A percentile compares a stretch with the other conserved stretches of the same genome.
Conservation (phyloP, 345 rosid genomes). For the Eucalyptus lansdowneana region DNA sequence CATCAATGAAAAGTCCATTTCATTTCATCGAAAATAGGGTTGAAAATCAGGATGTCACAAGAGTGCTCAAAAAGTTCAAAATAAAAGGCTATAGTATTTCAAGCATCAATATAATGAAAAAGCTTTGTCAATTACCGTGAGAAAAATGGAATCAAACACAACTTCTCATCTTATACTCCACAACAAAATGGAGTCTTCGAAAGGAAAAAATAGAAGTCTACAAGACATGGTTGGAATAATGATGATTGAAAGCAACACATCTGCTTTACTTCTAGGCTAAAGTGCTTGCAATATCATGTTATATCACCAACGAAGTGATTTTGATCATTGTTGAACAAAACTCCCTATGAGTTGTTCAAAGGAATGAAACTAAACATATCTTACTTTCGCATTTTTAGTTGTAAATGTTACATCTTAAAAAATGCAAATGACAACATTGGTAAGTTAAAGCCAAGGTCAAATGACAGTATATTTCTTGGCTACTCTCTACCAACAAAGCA, state of each 20-base stretch:
- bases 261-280: background rate
- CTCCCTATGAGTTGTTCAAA: background rate
- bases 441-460: background rate
- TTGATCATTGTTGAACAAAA: background rate
- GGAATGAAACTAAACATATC: background rate
- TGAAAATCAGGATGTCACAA: too few relatives aligned
- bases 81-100: background rate
- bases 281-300: background rate
- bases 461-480: background rate
- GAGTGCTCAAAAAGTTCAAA: background rate
- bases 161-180: background rate
- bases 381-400: background rate
- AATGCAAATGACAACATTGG: background rate
- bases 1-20: rapidly evolving
- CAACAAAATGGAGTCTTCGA: background rate
- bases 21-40: too few relatives aligned
- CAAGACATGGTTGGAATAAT: background rate
- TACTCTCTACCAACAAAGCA: background rate
- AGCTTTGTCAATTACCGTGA: background rate
- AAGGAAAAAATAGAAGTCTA: too few relatives aligned
- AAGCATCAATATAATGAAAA: background rate
- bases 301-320: background rate
- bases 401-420: background rate
- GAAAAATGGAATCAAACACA: background rate
- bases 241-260: background rate